These are phyloP conservation scores for Monosporascus cannonballus DNA, from an alignment of 2,329 filamentous ascomycete species.

Conservation along the genomic window DNA sequence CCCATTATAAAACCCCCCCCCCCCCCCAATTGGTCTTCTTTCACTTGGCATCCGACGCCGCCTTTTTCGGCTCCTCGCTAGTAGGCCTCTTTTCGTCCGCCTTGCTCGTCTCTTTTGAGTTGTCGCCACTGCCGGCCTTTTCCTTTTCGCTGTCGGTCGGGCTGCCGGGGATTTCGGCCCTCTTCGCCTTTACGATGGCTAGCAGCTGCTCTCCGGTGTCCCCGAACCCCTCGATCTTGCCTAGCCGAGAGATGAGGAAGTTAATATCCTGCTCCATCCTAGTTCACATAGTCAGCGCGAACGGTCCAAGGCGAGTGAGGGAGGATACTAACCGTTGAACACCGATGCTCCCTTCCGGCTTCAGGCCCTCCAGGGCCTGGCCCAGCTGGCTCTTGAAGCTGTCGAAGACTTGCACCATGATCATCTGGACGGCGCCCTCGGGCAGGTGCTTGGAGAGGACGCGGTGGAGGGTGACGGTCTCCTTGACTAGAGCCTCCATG, in stretches of 20 bases:
- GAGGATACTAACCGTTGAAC: constrained; percentile 58
- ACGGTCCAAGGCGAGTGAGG: neutral
- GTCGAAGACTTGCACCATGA: constrained; percentile 79
- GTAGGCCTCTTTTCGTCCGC: neutral
- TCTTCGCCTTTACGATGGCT: constrained; percentile 57
- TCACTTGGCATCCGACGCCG: neutral
- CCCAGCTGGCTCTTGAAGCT: constrained; percentile 78
- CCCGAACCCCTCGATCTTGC: constrained; percentile 73
- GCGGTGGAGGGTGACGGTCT: constrained; percentile 77
- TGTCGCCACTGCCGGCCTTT: neutral
- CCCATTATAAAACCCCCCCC: neutral
- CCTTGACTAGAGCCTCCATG: constrained; percentile 82
- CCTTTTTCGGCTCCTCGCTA: neutral
- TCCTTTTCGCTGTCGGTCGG: constrained; percentile 3
- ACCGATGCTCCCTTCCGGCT: constrained; percentile 60
- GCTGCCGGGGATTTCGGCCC: constrained; percentile 15
- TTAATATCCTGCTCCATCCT: constrained; percentile 76
- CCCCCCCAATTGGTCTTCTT: neutral
- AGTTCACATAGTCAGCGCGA: constrained; percentile 4
- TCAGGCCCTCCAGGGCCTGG: constrained; percentile 59
- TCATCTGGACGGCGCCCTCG: constrained; percentile 68
- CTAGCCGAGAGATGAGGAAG: constrained; percentile 62
- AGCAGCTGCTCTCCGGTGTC: constrained; percentile 66
- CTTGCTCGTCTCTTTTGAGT: neutral
- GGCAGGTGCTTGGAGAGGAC: constrained; percentile 78